A percentile compares a stretch with the other conserved stretches of the same genome.
Conservation (phyloP, 352 stramenopile species). For the Phytopythium boreale region DNA sequence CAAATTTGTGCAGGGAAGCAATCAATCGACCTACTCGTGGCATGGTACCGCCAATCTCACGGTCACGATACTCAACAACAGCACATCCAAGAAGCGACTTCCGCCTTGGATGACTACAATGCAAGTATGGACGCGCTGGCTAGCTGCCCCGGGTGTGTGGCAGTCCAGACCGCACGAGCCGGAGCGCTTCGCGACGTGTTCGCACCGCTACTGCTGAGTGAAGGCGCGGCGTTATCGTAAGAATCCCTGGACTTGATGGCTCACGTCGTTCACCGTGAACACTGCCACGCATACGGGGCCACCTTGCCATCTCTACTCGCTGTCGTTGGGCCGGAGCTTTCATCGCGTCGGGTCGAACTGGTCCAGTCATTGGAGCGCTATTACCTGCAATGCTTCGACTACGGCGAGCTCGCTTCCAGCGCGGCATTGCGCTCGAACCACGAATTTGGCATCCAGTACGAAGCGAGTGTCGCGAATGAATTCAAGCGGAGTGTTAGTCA, state of each 20-base stretch:
- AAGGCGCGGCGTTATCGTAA: not conserved
- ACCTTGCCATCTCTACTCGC: slow-evolving; percentile 19
- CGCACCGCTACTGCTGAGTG: not conserved
- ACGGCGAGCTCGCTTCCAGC: slow-evolving; percentile 5
- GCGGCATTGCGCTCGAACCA: not conserved
- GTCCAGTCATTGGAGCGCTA: slow-evolving; percentile 9
- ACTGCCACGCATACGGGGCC: slow-evolving; percentile 17
- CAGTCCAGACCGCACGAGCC: slow-evolving; percentile 8
- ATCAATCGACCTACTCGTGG: too few species aligned
- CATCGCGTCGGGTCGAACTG: slow-evolving; percentile 10
- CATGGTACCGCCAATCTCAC: not conserved
- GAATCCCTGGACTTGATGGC: slow-evolving; percentile 8
- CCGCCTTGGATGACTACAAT: too few species aligned
- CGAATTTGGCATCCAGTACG: slow-evolving; percentile 1
- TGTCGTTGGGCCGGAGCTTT: slow-evolving; percentile 12
- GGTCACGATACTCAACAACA: not conserved
- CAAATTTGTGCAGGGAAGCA: not conserved
- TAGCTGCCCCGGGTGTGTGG: slow-evolving; percentile 8
- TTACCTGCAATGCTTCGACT: slow-evolving; percentile 26
- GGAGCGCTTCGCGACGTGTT: slow-evolving; percentile 5
- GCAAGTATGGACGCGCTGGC: not conserved
- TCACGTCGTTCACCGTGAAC: slow-evolving; percentile 25
- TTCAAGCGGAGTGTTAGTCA: slow-evolving; percentile 9
- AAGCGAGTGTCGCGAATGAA: not conserved
- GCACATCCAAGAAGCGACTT: not conserved